phyloP scores from a whole-genome alignment of 192 early-diverging fungal genomes.

The Umbelopsis sp. region DNA sequence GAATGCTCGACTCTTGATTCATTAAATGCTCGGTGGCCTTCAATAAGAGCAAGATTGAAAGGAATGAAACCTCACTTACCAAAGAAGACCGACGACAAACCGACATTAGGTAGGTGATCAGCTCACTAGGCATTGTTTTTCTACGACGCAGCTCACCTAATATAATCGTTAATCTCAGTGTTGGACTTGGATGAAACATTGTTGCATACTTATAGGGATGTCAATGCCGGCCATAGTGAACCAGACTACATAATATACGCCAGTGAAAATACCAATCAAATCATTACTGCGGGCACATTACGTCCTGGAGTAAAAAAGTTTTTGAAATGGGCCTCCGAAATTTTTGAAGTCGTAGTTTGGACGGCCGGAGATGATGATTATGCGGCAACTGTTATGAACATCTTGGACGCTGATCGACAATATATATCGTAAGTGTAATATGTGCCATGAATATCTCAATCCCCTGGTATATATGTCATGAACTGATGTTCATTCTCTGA shows the following conservation, averaged over 20 bases:
- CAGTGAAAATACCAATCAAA: conserved; percentile 24
- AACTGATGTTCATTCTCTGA: not conserved
- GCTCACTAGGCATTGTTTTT: not conserved
- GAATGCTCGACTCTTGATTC: conserved; percentile 37
- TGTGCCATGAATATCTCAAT: not conserved
- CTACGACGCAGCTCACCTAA: not conserved
- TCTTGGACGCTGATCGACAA: conserved; percentile 30
- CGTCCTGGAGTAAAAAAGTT: conserved; percentile 36
- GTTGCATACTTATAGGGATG: conserved; percentile 35
- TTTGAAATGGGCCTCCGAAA: conserved; percentile 32
- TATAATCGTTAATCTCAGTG: conserved; percentile 16
- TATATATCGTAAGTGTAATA: conserved; percentile 34
- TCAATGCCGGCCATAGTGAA: conserved; percentile 1
- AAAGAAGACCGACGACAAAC: conserved; percentile 33
- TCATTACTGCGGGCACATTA: conserved; percentile 29
- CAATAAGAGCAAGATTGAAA: conserved; percentile 33
- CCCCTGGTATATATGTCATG: too few relatives aligned
- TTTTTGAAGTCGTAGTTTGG: conserved; percentile 43
- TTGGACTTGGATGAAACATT: conserved; percentile 41
- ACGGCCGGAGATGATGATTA: conserved; percentile 40
- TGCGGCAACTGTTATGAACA: conserved; percentile 27
- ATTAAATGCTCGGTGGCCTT: conserved; percentile 41
- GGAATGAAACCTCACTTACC: conserved; percentile 37
- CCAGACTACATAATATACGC: conserved; percentile 36
- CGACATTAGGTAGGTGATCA: conserved; percentile 32